phyloP scores from a whole-genome alignment of 768 basidiomycete species.

The Leccinum subtestaceum region DNA sequence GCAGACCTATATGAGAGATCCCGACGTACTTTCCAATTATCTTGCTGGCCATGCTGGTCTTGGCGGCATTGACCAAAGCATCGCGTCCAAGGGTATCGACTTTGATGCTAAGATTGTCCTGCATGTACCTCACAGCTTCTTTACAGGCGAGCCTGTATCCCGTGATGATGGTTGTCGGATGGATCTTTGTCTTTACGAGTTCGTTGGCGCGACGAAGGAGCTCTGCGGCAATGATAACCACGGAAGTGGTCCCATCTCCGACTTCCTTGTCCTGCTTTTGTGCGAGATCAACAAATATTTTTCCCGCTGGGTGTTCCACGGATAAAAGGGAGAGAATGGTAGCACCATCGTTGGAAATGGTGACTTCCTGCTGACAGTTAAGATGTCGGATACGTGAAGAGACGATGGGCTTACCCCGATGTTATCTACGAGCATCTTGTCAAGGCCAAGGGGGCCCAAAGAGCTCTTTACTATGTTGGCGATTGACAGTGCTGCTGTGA shows the following conservation, averaged over 20 bases:
- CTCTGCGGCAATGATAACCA: conserved; percentile 98
- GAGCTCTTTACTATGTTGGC: conserved; percentile 98
- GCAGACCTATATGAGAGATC: not conserved
- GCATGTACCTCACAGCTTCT: conserved; percentile 97
- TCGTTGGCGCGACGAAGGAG: conserved; percentile 95
- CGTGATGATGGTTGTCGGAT: conserved; percentile 98
- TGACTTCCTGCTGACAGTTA: conserved; percentile 74
- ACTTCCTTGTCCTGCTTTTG: conserved; percentile 99
- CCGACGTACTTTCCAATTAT: conserved; percentile 88
- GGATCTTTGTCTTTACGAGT: conserved; percentile 96
- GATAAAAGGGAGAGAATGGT: conserved; percentile 94
- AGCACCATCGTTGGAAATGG: conserved; percentile 98
- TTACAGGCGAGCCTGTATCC: conserved; percentile 95
- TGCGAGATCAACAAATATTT: conserved; percentile 96
- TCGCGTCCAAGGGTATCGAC: conserved; percentile 91
- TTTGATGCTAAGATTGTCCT: conserved; percentile 93
- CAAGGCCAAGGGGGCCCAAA: conserved; percentile 89
- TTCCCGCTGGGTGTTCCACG: conserved; percentile 95
- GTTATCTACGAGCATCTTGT: conserved; percentile 98
- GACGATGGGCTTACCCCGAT: conserved; percentile 67
- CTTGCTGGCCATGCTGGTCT: conserved; percentile 98
- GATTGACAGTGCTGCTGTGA: conserved; percentile 92
- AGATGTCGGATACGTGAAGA: not conserved
- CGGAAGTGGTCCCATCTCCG: conserved; percentile 97
- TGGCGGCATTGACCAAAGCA: conserved; percentile 91